phyloP scores from a whole-genome alignment of 257 asterid genomes.

The Nemophila menziesii region DNA sequence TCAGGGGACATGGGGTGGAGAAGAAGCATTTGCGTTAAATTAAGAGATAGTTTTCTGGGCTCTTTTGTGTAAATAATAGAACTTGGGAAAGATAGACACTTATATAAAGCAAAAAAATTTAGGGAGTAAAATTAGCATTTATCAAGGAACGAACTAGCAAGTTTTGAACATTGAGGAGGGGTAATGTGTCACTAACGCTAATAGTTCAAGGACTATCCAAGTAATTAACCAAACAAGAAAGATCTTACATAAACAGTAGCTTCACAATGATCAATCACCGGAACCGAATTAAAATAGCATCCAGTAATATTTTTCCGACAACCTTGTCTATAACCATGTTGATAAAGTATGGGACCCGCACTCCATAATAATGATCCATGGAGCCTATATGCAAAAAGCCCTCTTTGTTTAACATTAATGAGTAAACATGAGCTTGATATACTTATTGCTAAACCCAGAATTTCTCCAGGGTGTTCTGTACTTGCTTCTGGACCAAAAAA shows the following conservation, averaged over 20 bases:
- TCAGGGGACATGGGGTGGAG: no score
- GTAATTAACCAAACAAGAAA: no score
- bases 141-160: background rate
- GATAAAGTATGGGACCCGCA: slow-evolving; percentile 74
- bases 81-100: background rate
- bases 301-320: slow-evolving; percentile 47
- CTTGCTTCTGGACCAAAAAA: slow-evolving; percentile 49
- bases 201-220: no score
- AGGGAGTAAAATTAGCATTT: no score
- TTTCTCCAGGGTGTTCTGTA: slow-evolving; percentile 37
- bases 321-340: slow-evolving; percentile 82
- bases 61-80: slow-evolving; percentile 2
- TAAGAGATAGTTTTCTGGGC: no score
- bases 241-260: slow-evolving; percentile 72
- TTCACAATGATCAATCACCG: slow-evolving; percentile 91
- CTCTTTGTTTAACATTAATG: slow-evolving; percentile 51
- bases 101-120: no score
- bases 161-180: background rate
- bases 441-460: slow-evolving; percentile 67
- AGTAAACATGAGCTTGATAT: slow-evolving; percentile 51
- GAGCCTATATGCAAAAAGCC: slow-evolving; percentile 56
- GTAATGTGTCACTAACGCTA: no score
- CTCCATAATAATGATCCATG: slow-evolving; percentile 65
- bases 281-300: slow-evolving; percentile 61
- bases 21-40: no score